Evolutionary conservation across 805 yeast genomes (phyloP), one percentile per base, ranked within the genome.

Genomic region (Kodamaea kaohsiungensis): DNA sequence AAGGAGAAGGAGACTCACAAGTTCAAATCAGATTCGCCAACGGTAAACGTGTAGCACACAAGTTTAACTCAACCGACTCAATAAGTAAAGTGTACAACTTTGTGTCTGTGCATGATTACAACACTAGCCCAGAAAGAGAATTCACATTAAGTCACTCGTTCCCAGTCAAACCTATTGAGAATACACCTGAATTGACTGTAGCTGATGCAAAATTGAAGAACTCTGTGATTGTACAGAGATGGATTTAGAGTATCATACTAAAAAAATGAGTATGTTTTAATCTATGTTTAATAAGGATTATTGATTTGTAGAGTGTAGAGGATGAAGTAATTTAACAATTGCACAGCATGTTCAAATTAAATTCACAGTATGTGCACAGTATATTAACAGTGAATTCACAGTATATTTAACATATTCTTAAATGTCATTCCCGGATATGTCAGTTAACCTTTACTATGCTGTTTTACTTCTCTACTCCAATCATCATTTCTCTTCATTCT

Each of bases 211-310:
- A 90, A 35, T 76, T 91, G 58, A 80, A 81, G 49, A 89, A 89
- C 61, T 83, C 98, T 1, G 97, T 90, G n/a, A 85, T 92, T 30
- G 90, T 92, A 15, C 98, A 91, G 70, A 86, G 95, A 73, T 89
- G 96, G 95, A 22, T 40, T 16, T 40, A 40, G 45, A 38, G 25
- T 22, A 22, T 22, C 25, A 22, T 22, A 22, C 25, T 22, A 22
- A 22, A 6, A 22, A 22, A 22, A 22, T 22, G 6, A 22, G 25
- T 38, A 13, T 13, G 45, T 40, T 40, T 17, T 17, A 16, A 16
- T 10, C 7, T 19, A 16, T 17, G 45, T 40, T 40, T 15, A 16
- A 5, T 38, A 10, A 22, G 8, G 15, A 13, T 15, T 15, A 15
- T n/a, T 38, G 19, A 38, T 15, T 38, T 38, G 9, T 8, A 30